These are phyloP conservation scores for Acacia acuminata DNA, from an alignment of 306 rosid species.

Conservation along the genomic window DNA sequence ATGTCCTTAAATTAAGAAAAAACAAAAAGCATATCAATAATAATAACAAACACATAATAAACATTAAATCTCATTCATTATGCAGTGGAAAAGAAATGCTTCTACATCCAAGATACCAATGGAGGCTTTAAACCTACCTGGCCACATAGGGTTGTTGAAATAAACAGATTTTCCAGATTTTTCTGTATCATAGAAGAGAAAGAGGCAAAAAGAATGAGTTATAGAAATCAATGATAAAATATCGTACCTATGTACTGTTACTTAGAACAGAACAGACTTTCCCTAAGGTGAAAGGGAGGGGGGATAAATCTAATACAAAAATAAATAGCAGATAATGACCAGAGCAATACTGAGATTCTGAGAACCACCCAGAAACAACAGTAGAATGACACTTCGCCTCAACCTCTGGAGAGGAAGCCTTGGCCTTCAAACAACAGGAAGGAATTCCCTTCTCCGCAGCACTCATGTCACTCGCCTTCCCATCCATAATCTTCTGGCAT, in stretches of 20 bases:
- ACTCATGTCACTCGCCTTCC: slow-evolving; percentile 84
- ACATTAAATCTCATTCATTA: not conserved
- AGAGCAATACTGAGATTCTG: slow-evolving; percentile 74
- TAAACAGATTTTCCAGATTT: slow-evolving; percentile 49
- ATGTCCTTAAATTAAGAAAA: not conserved
- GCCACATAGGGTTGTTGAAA: slow-evolving; percentile 99
- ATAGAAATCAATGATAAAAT: not conserved
- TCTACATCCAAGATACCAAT: not conserved
- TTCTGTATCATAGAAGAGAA: slow-evolving; percentile 45
- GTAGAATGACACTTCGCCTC: slow-evolving; percentile 87
- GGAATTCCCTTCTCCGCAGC: slow-evolving; percentile 61
- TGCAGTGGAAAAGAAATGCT: not conserved
- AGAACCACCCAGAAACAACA: slow-evolving; percentile 99
- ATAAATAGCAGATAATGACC: slow-evolving; percentile 60
- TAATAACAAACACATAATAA: not conserved
- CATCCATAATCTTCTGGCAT: slow-evolving; percentile 98
- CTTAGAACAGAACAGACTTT: slow-evolving; percentile 18
- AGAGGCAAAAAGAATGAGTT: slow-evolving; percentile 6
- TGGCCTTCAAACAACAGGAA: slow-evolving; percentile 94
- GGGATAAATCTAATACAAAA: not conserved
- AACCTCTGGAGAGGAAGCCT: slow-evolving; percentile 68
- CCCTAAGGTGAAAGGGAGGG: not conserved
- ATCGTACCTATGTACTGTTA: not conserved
- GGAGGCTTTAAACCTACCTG: slow-evolving; percentile 51
- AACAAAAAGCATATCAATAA: not conserved